Base-by-base conservation (phyloP, 2,329 filamentous ascomycete species). In the Calonectria fujianensis region DNA sequence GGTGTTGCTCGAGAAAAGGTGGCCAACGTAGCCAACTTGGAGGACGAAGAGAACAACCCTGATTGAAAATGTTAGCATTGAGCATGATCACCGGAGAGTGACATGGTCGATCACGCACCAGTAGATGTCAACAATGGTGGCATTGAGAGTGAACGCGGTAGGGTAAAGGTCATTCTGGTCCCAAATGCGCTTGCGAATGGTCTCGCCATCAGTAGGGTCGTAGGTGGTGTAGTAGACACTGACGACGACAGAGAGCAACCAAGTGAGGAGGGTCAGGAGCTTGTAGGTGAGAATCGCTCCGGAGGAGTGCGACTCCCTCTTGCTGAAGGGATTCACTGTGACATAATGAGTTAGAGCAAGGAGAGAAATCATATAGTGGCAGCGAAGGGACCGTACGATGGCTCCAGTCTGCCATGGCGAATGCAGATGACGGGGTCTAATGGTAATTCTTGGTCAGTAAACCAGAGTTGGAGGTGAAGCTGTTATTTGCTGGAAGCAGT, bases 121-220 rank as follows among this genome's bases (percentile, higher is more conserved):
- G 90, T 96, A 98, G 78, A 97, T 91, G 75, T 90, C 89, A 37
- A 88, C 86, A 76, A 93, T 90, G 79, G 89, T 82, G 31, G 90
- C 88, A 85, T 94, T 96, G 85, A 96, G 89, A 61, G 93, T 92
- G 84, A 97, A 98, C 11, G 94, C 93, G 10, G 94, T 96, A 45
- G 86, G 88, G 78, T 92, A 90, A 68, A 88, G 86, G 72, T 89
- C 86, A 83, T 96, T 96, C 85, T 95, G 93, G 71, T 91, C 91
- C 93, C 93, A 96, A 83, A 98, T 94, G 74, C 90, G 93, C 76
- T 90, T 89, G 74, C 90, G 89, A 76, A 89, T 86, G 77, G 86
- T 86, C 81, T 88, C 84, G 78, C 91, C 92, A 85, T 95, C 93
- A 68, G 90, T 86, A 1, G 94, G 94, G 18, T 86, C 85, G 78